A percentile compares a stretch with the other conserved stretches of the same genome.
phyloP scores from a whole-genome alignment of 2,329 filamentous ascomycete species.

The Neofusicoccum kwambonambiense region DNA sequence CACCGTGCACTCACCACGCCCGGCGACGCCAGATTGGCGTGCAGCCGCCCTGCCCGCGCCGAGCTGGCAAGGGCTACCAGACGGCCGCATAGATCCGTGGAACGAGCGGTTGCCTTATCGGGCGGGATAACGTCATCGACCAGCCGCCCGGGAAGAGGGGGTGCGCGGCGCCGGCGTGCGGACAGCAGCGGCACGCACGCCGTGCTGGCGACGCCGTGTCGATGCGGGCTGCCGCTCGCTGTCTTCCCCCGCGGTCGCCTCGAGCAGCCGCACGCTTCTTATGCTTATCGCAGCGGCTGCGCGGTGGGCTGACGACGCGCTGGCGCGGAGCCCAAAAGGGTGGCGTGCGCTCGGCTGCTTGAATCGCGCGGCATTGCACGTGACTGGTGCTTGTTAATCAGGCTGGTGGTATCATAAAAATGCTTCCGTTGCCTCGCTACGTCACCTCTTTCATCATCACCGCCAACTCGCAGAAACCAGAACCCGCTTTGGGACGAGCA shows the following conservation, averaged over 20 bases:
- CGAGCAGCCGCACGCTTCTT: not conserved
- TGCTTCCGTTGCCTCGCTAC: conserved; percentile 19
- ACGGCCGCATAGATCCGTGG: not conserved
- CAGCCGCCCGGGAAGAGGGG: conserved; percentile 8
- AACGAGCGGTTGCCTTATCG: conserved; percentile 8
- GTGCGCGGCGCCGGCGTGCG: not conserved
- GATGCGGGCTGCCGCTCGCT: not conserved
- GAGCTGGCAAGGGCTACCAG: not conserved
- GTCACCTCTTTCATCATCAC: conserved; percentile 19
- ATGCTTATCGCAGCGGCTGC: conserved; percentile 6
- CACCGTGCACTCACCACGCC: not conserved
- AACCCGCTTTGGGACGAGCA: conserved; percentile 18
- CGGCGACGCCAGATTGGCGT: too few species aligned
- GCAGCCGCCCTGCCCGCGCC: too few species aligned
- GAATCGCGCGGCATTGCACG: conserved; percentile 1
- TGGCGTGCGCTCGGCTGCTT: conserved; percentile 9
- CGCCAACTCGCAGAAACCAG: conserved; percentile 18
- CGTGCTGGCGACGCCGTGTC: not conserved
- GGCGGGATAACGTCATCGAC: conserved; percentile 6
- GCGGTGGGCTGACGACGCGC: conserved; percentile 8
- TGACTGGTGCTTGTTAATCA: conserved; percentile 15
- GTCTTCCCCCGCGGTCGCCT: not conserved
- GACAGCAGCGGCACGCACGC: not conserved
- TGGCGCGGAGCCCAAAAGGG: not conserved
- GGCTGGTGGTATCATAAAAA: conserved; percentile 16